phyloP scores from a whole-genome alignment of 1,284 basidiomycete species.

The Cutaneotrichosporon sp. region DNA sequence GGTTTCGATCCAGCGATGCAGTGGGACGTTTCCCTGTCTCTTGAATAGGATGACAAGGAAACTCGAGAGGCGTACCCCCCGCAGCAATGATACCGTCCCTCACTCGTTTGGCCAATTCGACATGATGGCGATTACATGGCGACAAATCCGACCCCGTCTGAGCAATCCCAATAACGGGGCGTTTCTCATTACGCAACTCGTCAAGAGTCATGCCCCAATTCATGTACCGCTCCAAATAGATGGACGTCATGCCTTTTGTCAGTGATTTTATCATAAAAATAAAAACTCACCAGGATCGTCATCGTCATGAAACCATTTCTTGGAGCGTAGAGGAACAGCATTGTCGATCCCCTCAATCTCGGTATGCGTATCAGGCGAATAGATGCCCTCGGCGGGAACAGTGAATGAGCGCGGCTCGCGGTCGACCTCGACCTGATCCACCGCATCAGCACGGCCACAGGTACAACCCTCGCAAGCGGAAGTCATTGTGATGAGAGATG shows the following conservation, averaged over 20 bases:
- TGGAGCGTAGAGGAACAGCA: slow-evolving; percentile 44
- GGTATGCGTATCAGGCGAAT: slow-evolving; percentile 17
- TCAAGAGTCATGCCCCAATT: slow-evolving; percentile 46
- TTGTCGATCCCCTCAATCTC: slow-evolving; percentile 34
- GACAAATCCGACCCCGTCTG: slow-evolving; percentile 45
- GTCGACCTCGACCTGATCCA: slow-evolving; percentile 14
- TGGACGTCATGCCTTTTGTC: slow-evolving; percentile 34
- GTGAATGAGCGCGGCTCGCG: slow-evolving; percentile 42
- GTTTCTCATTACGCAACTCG: slow-evolving; percentile 60
- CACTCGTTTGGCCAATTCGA: slow-evolving; percentile 51
- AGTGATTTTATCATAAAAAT: background rate
- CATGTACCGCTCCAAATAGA: slow-evolving; percentile 51
- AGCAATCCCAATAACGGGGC: slow-evolving; percentile 89
- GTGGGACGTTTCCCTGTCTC: slow-evolving; percentile 53
- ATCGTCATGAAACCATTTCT: slow-evolving; percentile 48
- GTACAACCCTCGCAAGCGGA: slow-evolving; percentile 35
- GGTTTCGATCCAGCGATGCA: slow-evolving; percentile 49
- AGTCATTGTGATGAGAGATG: slow-evolving; percentile 11
- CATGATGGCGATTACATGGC: slow-evolving; percentile 51
- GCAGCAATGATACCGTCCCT: slow-evolving; percentile 52
- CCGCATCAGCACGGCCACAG: slow-evolving; percentile 32
- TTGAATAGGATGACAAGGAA: slow-evolving; percentile 54
- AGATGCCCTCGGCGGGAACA: slow-evolving; percentile 34
- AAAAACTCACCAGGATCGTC: slow-evolving; percentile 37
- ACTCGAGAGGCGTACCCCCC: slow-evolving; percentile 52